A percentile compares a stretch with the other conserved stretches of the same genome.
These are phyloP conservation scores for Tylopilus intermedius DNA, from an alignment of 768 basidiomycete species.

Conservation along the genomic window DNA sequence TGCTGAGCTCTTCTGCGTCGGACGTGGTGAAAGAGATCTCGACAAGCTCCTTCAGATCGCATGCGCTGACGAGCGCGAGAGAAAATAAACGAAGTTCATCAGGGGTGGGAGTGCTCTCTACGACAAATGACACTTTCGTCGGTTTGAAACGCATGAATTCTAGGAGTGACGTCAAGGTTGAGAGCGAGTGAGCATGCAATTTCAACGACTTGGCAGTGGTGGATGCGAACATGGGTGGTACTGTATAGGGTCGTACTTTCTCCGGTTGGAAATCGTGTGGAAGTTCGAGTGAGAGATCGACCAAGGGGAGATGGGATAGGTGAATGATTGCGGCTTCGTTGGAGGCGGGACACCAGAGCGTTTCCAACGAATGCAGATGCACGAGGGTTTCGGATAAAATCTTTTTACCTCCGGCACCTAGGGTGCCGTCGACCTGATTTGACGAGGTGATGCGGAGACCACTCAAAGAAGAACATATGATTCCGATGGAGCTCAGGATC, in stretches of 20 bases:
- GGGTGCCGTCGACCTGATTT: neutral
- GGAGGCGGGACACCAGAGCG: conserved; percentile 16
- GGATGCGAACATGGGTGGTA: conserved; percentile 16
- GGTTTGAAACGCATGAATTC: neutral
- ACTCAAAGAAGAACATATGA: conserved; percentile 17
- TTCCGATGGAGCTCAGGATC: conserved; percentile 18
- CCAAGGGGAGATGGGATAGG: conserved; percentile 24
- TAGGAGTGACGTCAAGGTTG: conserved; percentile 12
- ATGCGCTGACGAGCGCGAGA: too few species aligned
- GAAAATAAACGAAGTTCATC: too few species aligned
- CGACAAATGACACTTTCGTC: conserved; percentile 13
- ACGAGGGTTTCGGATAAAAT: conserved; percentile 21
- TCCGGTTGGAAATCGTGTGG: conserved; percentile 12
- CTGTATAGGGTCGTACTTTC: conserved; percentile 7
- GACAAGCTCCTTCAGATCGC: too few species aligned
- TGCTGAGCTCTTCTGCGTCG: too few species aligned
- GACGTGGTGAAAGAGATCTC: too few species aligned
- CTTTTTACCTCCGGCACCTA: conserved; percentile 14
- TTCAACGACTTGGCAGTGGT: conserved; percentile 4
- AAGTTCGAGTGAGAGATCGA: conserved; percentile 14
- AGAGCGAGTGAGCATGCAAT: conserved; percentile 9
- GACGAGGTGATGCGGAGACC: conserved; percentile 4
- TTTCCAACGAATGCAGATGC: conserved; percentile 12
- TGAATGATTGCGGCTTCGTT: conserved; percentile 20
- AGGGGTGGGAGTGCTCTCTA: conserved; percentile 3